These are phyloP conservation scores for Mortierella antarctica DNA, from an alignment of 192 early-diverging fungal species.

Conservation along the genomic window DNA sequence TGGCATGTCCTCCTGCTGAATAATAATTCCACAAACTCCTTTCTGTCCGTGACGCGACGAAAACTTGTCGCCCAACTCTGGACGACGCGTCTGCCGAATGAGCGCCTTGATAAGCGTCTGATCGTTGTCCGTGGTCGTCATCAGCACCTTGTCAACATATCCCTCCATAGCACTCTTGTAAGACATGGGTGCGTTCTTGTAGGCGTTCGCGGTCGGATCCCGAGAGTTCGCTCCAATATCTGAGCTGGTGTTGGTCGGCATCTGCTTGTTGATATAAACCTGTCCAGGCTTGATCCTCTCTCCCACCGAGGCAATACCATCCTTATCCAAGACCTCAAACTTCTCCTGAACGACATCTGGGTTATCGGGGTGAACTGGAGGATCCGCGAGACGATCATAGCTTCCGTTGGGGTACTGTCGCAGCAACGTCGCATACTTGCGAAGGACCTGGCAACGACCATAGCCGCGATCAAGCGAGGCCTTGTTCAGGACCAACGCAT, in stretches of 20 bases:
- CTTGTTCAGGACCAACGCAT: conserved; percentile 96
- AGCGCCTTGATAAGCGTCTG: conserved; percentile 92
- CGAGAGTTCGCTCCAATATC: conserved; percentile 62
- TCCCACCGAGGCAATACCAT: conserved; percentile 92
- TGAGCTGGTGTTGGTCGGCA: conserved; percentile 78
- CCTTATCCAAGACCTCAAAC: conserved; percentile 82
- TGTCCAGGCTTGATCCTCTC: conserved; percentile 77
- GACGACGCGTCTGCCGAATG: conserved; percentile 92
- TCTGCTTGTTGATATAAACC: conserved; percentile 89
- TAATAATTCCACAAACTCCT: conserved; percentile 96
- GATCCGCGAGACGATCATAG: conserved; percentile 82
- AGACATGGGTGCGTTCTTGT: conserved; percentile 78
- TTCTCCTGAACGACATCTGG: conserved; percentile 56
- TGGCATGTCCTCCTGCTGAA: conserved; percentile 98
- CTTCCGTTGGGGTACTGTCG: conserved; percentile 91
- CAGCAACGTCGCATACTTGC: conserved; percentile 88
- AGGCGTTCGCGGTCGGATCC: conserved; percentile 61
- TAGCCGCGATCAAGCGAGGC: conserved; percentile 94
- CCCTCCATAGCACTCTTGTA: conserved; percentile 93
- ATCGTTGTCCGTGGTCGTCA: conserved; percentile 94
- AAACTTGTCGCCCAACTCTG: conserved; percentile 98
- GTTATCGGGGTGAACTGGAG: conserved; percentile 55
- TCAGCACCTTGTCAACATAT: conserved; percentile 91
- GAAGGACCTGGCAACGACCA: conserved; percentile 93
- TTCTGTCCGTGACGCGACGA: conserved; percentile 98